Percentiles rank a stretch among this genome's conserved stretches.
Evolutionary conservation across 1,284 basidiomycete species (phyloP).

Genomic region (Puccinia triticina): DNA sequence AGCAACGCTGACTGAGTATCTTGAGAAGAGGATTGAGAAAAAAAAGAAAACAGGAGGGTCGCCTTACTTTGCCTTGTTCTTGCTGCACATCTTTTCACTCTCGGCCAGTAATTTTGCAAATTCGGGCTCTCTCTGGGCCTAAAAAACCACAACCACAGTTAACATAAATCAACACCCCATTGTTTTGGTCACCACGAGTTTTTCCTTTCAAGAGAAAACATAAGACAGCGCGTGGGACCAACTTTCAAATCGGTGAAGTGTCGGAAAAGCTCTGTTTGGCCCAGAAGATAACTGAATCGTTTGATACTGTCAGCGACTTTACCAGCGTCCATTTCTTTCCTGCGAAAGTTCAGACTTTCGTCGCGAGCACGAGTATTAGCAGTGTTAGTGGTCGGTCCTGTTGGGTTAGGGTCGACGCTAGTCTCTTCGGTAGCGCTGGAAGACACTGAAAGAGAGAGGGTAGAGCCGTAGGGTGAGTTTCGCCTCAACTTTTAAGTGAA

Average conservation of each 20-base stretch:
- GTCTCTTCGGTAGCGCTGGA: too few relatives aligned
- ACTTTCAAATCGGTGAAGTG: conserved; percentile 69
- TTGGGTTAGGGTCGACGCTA: too few relatives aligned
- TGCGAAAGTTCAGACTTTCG: conserved; percentile 37
- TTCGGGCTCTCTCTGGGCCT: conserved; percentile 81
- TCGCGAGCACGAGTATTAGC: too few relatives aligned
- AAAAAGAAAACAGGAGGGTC: background rate
- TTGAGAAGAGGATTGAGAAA: background rate
- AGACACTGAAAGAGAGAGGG: too few relatives aligned
- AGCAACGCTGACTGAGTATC: background rate
- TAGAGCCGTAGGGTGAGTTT: too few relatives aligned
- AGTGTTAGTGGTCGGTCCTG: too few relatives aligned
- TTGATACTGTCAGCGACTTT: conserved; percentile 75
- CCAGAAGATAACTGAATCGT: conserved; percentile 88
- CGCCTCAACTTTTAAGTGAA: too few relatives aligned
- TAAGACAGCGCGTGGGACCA: conserved; percentile 62
- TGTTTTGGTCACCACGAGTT: background rate
- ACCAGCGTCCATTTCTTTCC: conserved; percentile 48
- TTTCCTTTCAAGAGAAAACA: too few relatives aligned
- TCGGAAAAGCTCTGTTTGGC: conserved; percentile 92
- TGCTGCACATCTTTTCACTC: conserved; percentile 69
- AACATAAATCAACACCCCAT: background rate
- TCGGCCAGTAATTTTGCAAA: conserved; percentile 84
- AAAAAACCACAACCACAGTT: background rate
- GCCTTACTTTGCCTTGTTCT: conserved; percentile 72